Percentiles rank a stretch among this genome's conserved stretches.
Evolutionary conservation across 306 rosid genomes (phyloP).

Genomic region (Cicer pinnatifidum): DNA sequence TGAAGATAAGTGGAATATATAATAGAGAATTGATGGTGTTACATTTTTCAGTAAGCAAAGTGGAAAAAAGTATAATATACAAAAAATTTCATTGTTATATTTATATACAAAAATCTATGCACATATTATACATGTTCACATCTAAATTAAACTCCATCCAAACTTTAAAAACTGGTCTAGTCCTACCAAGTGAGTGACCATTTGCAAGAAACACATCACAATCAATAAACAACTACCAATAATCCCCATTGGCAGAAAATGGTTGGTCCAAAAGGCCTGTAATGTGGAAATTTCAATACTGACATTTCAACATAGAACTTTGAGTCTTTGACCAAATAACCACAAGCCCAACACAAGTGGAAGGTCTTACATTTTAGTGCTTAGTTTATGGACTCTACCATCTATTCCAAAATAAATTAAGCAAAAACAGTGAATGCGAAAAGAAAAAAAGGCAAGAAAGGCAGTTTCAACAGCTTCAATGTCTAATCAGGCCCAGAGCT

Average conservation of each 20-base stretch:
- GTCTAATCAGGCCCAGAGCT: conserved; percentile 11
- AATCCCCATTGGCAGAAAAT: conserved; percentile 13
- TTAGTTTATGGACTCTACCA: conserved; percentile 12
- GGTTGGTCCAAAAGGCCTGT: conserved; percentile 5
- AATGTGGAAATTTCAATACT: neutral
- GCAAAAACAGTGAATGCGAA: conserved; percentile 6
- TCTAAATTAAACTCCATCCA: conserved; percentile 10
- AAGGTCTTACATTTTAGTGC: neutral
- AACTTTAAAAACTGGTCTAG: conserved; percentile 16
- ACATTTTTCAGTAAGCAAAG: neutral
- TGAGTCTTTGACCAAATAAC: neutral
- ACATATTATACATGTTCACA: neutral
- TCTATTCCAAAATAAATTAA: conserved; percentile 11
- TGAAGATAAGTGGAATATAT: conserved; percentile 8
- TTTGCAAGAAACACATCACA: conserved; percentile 19
- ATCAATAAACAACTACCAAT: neutral
- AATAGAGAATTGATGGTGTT: conserved; percentile 2
- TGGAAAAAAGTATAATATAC: neutral
- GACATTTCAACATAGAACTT: conserved; percentile 18
- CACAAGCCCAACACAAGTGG: conserved; percentile 9
- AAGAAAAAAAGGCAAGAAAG: neutral
- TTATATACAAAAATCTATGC: neutral
- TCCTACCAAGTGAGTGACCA: conserved; percentile 8
- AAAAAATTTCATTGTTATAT: neutral
- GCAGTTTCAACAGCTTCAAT: conserved; percentile 8